Conservation (phyloP, 208 protist species). For the Herpetomonas samuelpessoai region DNA sequence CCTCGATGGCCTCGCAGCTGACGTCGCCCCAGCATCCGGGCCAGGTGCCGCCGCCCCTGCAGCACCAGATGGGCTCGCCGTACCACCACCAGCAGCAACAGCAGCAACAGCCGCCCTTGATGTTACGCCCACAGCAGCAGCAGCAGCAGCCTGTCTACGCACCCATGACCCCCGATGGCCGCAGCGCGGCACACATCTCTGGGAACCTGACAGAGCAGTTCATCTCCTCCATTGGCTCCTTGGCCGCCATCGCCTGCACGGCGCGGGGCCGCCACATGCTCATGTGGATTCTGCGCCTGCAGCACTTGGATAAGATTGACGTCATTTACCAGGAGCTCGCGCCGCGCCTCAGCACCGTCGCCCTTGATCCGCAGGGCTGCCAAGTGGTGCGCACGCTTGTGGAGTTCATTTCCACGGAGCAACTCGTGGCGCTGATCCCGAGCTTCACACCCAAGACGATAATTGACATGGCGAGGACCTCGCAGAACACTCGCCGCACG, state of each 20-base stretch:
- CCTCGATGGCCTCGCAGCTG: no score
- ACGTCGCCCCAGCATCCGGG: no score
- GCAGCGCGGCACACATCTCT: slow-evolving; percentile 7
- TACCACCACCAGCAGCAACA: no score
- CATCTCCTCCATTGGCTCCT: slow-evolving; percentile 31
- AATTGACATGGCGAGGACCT: slow-evolving; percentile 34
- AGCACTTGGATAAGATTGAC: slow-evolving; percentile 51
- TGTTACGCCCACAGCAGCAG: slow-evolving; percentile 1
- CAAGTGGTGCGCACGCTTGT: slow-evolving; percentile 73
- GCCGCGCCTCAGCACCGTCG: slow-evolving; percentile 51
- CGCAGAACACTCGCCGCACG: slow-evolving; percentile 73
- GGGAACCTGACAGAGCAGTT: slow-evolving; percentile 50
- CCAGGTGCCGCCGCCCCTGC: not conserved
- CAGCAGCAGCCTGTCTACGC: slow-evolving; percentile 1
- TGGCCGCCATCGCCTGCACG: slow-evolving; percentile 48
- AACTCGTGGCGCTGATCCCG: slow-evolving; percentile 46
- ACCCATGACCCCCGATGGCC: not conserved
- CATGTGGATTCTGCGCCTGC: slow-evolving; percentile 47
- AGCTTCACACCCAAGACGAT: slow-evolving; percentile 37
- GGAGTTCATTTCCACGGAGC: slow-evolving; percentile 42
- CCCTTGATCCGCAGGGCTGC: slow-evolving; percentile 65
- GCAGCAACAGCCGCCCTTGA: not conserved
- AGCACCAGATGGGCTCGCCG: not conserved
- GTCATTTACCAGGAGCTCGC: slow-evolving; percentile 61
- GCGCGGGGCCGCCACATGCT: slow-evolving; percentile 52